Base-by-base conservation (phyloP, 768 basidiomycete species). In the Phaffia australis region DNA sequence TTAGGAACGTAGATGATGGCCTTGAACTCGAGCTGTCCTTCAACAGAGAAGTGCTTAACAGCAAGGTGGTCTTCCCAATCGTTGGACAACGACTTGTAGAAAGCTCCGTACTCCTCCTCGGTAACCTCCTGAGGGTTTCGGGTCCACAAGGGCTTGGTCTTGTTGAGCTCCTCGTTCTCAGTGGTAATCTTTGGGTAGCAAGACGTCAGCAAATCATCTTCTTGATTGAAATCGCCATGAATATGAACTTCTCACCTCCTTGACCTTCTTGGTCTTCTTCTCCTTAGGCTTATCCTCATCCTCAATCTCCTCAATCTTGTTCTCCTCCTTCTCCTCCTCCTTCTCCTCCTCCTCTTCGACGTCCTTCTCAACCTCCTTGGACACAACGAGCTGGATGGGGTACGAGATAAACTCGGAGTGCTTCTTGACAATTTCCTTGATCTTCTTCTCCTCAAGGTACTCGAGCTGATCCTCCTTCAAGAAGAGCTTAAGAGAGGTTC, bases 321-420 rank as follows among this genome's bases (percentile, higher is more conserved):
- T 66, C 29, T 65, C 62, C 70, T 71, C 70, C 56, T 87, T 86
- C 29, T 84, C 86, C 64, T 89, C 89, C 72, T 88, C 87, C 62
- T 89, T 89, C 76, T 93, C 90, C 86, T 94, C 71, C 42, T 76
- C 51, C 46, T 80, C 78, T 72, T 78, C 77, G 56, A 80, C 78
- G 49, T 69, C 67, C 66, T 93, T 97, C 82, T 99, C 95, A 61
- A 93, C 89, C 81, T 98, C 95, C 84, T 99, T 99, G 75, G 89
- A 90, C 68, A 97, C 93, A 59, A 90, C 90, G 70, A 99, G 84
- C 77, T 98, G 93, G 75, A 98, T 99, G 71, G 95, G 95, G 81
- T 98, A 98, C 35, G 93, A 97, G 79, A 98, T 99, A 82, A 98
- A 98, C 81, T 99, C 94, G 74, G 94, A 98, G 83, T 99, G 94